These are phyloP conservation scores for Mentha longifolia DNA, from an alignment of 257 asterid genomes.

Conservation along the genomic window DNA sequence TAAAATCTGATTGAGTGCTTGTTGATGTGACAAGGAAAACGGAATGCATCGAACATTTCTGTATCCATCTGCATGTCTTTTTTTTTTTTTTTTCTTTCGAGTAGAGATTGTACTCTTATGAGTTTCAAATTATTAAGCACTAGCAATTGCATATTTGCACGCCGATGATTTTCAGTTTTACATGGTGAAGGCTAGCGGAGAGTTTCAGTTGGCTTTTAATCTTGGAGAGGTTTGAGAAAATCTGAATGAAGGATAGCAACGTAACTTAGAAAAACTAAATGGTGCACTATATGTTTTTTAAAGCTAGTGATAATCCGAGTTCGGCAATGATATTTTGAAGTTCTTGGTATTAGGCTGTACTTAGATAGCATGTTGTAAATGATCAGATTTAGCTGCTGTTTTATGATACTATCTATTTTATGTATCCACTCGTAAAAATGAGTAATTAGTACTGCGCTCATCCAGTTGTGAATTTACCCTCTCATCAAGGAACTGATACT, in stretches of 20 bases:
- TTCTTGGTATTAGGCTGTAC: background rate
- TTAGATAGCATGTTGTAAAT: conserved; percentile 2
- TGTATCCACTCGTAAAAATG: background rate
- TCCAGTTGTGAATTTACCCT: conserved; percentile 1
- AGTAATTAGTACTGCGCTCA: background rate
- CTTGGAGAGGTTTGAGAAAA: conserved; percentile 4
- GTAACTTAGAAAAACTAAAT: background rate
- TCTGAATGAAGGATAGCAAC: background rate
- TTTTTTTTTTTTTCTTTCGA: background rate
- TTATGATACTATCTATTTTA: background rate
- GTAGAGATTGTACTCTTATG: background rate
- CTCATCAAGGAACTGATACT: background rate
- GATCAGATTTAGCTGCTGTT: conserved; percentile 8
- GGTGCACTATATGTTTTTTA: background rate
- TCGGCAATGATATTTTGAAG: background rate
- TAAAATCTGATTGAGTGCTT: conserved; percentile 14
- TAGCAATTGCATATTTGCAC: background rate
- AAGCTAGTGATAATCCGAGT: background rate
- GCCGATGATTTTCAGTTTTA: no score
- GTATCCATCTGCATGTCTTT: background rate
- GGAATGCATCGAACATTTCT: conserved; percentile 16
- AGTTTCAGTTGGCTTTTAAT: conserved; percentile 20
- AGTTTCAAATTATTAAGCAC: background rate
- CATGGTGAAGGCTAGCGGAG: no score
- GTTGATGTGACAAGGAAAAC: conserved; percentile 13